phyloP scores from a whole-genome alignment of 768 basidiomycete genomes.

The Fomitopsis pulvina region DNA sequence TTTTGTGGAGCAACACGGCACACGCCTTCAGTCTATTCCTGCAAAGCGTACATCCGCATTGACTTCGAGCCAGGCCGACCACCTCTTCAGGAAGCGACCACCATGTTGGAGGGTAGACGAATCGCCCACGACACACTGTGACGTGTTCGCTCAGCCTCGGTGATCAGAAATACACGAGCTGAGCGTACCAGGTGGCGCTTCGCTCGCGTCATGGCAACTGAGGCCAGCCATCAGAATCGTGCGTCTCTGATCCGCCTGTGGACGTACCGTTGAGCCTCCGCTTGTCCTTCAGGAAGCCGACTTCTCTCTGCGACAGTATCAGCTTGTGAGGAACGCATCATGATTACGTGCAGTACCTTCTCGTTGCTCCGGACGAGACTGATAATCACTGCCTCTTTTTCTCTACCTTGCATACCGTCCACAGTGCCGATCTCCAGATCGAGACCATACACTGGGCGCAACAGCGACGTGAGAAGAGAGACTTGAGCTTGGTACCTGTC shows the following conservation, averaged over 20 bases:
- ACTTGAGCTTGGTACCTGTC: slow-evolving; percentile 92
- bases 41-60: slow-evolving; percentile 90
- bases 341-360: slow-evolving; percentile 34
- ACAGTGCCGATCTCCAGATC: slow-evolving; percentile 89
- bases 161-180: not conserved
- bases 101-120: slow-evolving; percentile 88
- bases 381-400: slow-evolving; percentile 91
- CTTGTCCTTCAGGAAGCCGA: slow-evolving; percentile 93
- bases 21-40: slow-evolving; percentile 60
- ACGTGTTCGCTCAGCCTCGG: not conserved
- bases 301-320: slow-evolving; percentile 57
- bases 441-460: slow-evolving; percentile 63
- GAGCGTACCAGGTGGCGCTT: slow-evolving; percentile 79
- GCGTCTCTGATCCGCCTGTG: not conserved
- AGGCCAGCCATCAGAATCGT: slow-evolving; percentile 6
- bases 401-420: slow-evolving; percentile 96
- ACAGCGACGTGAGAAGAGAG: slow-evolving; percentile 66
- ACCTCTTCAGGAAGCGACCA: slow-evolving; percentile 75
- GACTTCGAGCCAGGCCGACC: slow-evolving; percentile 86
- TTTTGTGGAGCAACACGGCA: too few species aligned
- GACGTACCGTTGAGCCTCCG: slow-evolving; percentile 79
- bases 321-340: slow-evolving; percentile 3
- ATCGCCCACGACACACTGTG: slow-evolving; percentile 87
- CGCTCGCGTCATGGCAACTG: slow-evolving; percentile 90
- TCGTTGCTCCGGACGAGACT: slow-evolving; percentile 91